These are phyloP conservation scores for Nepenthes gracilis DNA, from an alignment of 148 eudicot genomes.

Conservation along the genomic window DNA sequence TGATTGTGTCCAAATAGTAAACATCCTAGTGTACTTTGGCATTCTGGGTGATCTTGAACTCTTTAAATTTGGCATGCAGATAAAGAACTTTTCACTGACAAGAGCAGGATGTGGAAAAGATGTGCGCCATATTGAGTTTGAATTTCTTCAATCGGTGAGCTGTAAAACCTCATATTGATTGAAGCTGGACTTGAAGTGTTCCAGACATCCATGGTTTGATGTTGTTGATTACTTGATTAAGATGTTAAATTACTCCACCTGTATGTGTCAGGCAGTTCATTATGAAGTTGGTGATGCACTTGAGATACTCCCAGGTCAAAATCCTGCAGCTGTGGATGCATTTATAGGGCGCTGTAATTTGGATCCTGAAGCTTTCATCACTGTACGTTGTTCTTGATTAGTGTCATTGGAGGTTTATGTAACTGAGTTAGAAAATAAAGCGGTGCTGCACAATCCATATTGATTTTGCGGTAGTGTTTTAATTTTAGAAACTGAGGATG, in stretches of 20 bases:
- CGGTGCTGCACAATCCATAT: too few relatives aligned
- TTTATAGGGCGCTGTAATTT: conserved; percentile 68
- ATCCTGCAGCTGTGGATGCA: conserved; percentile 66
- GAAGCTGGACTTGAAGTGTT: neutral
- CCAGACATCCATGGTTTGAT: neutral
- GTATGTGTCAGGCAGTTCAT: conserved; percentile 40
- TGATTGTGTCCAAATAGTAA: neutral
- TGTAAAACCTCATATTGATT: neutral
- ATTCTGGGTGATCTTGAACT: neutral
- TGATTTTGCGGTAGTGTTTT: too few relatives aligned
- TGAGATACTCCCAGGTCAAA: conserved; percentile 84
- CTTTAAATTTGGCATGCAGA: conserved; percentile 25
- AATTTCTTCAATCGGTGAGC: conserved; percentile 68
- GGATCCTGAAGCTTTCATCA: conserved; percentile 69
- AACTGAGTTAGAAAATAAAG: neutral
- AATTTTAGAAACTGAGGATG: too few relatives aligned
- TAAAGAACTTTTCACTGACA: conserved; percentile 42
- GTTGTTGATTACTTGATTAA: neutral
- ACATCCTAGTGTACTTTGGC: neutral
- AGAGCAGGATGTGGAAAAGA: conserved; percentile 51
- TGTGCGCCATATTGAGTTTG: conserved; percentile 84
- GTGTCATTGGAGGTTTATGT: neutral
- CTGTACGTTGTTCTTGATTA: conserved; percentile 29
- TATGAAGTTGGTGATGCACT: conserved; percentile 90
- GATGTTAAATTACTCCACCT: neutral